These are phyloP conservation scores for Chlorella sorokiniana DNA, from an alignment of 139 green algal species.

Conservation along the genomic window DNA sequence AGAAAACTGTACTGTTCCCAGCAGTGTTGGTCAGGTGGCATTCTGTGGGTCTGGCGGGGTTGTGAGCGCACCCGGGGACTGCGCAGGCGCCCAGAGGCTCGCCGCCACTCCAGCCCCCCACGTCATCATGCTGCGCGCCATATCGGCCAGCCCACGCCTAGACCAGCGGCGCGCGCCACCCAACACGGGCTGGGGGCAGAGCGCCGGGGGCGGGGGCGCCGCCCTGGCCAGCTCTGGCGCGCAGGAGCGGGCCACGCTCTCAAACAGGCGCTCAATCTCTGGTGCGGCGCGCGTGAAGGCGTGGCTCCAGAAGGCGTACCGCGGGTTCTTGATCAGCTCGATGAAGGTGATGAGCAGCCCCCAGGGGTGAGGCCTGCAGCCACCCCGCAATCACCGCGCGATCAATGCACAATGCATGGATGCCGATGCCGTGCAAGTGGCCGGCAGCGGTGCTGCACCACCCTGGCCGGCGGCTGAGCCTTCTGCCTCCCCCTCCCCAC, in stretches of 20 bases:
- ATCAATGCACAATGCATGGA: not conserved
- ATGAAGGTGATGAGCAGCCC: conserved; percentile 99
- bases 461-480: not conserved
- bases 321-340: conserved; percentile 99
- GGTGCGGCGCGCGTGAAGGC: conserved; percentile 91
- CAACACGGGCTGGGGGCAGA: not conserved
- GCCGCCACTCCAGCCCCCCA: too few species aligned
- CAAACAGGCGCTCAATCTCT: conserved; percentile 98
- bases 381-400: not conserved
- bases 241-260: conserved; percentile 85
- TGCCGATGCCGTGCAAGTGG: not conserved
- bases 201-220: not conserved
- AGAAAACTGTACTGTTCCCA: not conserved
- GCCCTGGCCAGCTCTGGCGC: not conserved
- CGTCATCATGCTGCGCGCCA: too few species aligned
- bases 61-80: too few species aligned
- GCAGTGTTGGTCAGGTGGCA: too few species aligned
- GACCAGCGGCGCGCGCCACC: too few species aligned
- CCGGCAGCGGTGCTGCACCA: not conserved
- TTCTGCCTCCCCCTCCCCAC: not conserved
- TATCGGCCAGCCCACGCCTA: too few species aligned
- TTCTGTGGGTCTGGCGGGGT: too few species aligned
- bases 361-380: conserved; percentile 76
- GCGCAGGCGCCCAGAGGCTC: too few species aligned
- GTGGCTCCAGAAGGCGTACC: conserved; percentile 98